Conservation (phyloP, 306 rosid genomes). For the Dalbergia cochinchinensis region DNA sequence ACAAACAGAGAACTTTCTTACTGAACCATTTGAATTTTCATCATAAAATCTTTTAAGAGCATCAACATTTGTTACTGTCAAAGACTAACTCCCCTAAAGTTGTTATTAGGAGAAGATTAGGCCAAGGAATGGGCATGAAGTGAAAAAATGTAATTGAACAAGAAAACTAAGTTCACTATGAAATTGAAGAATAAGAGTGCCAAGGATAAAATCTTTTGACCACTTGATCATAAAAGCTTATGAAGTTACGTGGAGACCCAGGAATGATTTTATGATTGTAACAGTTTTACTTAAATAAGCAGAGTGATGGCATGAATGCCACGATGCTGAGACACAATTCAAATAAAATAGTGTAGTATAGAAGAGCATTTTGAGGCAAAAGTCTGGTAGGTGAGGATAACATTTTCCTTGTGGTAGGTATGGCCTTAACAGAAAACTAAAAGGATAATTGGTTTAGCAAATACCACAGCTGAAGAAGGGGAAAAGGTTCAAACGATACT, state of each 20-base stretch:
- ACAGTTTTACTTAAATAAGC: background rate
- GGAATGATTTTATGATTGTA: background rate
- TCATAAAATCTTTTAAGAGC: constrained; percentile 15
- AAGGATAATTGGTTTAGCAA: background rate
- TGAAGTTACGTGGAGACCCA: no score
- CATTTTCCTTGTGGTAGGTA: background rate
- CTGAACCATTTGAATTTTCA: constrained; percentile 9
- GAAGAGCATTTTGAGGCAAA: constrained; percentile 9
- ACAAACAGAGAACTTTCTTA: background rate
- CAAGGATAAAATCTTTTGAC: no score
- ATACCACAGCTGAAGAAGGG: background rate
- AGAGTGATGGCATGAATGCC: no score
- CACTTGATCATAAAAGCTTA: background rate
- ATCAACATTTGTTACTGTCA: constrained; percentile 33
- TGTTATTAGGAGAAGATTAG: background rate
- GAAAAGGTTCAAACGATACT: background rate
- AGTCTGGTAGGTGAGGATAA: background rate
- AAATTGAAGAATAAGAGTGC: no score
- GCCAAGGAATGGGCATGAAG: background rate
- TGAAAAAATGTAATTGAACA: no score
- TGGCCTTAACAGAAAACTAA: background rate
- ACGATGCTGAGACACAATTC: no score
- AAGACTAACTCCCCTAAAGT: background rate
- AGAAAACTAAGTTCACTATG: no score
- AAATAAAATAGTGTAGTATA: background rate